Evolutionary conservation across 2,329 filamentous ascomycete genomes (phyloP).

Genomic region (Xylogone sp.): DNA sequence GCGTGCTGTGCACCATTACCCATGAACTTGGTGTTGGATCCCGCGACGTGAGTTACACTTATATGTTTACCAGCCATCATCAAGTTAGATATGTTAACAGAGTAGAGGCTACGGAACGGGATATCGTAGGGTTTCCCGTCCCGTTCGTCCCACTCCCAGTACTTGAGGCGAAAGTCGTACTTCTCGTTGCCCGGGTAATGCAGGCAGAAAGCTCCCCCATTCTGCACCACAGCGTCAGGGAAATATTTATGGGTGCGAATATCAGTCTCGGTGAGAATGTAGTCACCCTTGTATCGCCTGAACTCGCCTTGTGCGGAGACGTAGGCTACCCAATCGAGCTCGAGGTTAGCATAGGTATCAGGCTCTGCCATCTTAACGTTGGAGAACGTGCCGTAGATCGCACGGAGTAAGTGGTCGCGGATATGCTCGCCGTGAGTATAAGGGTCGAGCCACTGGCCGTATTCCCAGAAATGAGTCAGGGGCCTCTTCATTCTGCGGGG

Average conservation of each 20-base stretch:
- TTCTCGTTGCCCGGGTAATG: background rate
- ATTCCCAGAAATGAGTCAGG: background rate
- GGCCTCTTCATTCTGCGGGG: background rate
- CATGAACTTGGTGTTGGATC: background rate
- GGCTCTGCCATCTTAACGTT: background rate
- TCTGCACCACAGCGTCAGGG: background rate
- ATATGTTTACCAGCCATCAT: background rate
- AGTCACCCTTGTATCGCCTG: background rate
- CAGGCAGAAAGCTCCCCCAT: background rate
- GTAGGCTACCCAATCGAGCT: background rate
- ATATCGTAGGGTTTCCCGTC: background rate
- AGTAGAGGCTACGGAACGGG: background rate
- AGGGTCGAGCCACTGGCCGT: background rate
- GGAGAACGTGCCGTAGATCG: background rate
- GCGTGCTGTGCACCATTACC: background rate
- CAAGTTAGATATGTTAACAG: background rate
- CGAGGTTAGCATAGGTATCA: background rate
- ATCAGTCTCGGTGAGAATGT: background rate
- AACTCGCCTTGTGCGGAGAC: background rate
- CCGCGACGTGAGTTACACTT: background rate
- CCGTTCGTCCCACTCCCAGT: background rate
- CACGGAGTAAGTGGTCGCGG: background rate
- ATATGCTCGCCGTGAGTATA: background rate
- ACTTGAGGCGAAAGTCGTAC: background rate
- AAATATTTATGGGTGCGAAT: background rate